Base-by-base conservation (phyloP, 164 flowering plant genomes). In the Magnolia changhungtana region DNA sequence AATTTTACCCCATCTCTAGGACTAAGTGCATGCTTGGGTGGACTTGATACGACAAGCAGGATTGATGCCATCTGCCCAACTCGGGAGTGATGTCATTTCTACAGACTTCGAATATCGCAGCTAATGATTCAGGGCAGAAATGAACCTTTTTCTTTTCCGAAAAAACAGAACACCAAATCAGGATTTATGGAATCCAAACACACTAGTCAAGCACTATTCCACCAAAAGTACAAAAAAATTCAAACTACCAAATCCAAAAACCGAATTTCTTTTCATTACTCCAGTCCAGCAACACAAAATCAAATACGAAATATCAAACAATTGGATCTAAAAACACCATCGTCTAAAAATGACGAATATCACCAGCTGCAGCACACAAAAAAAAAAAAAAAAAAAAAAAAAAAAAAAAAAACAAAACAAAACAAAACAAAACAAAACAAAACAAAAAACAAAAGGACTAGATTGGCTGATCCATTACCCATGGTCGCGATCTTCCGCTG, bases 401-500 rank as follows among this genome's bases (percentile, higher is more conserved):
- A n/a, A 8, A 0, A 52, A 52, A 52, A 1, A 55, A 55, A 55
- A 18, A 50, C n/a, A 8, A 0, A 24, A 24, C 0, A 24, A 24
- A 24, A 1, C 0, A 24, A 24, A 1, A 24, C 27, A 24, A 24
- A 24, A 52, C 58, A 52, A 72, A 52, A 9, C 50, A 27, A 55
- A 18, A 50, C 45, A 8, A 0, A 59, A 68, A 59, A 37, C 6
- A 37, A 4, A 37, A 37, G 45, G 45, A 37, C 45, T 4, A 11
- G 16, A 55, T 55, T 55, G 61, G 61, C 18, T 14, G n/a, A 50
- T 5, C 31, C 50, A 2, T 73, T 80, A 84, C 85, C 86, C 80
- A 84, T 82, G 10, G 86, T 80, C 16, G 98, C 83, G 80, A 94
- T 79, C 80, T 79, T 87, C 20, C 92, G 79, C 80, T 88, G 78